A percentile compares a stretch with the other conserved stretches of the same genome.
phyloP scores from a whole-genome alignment of 208 protist genomes.

The Kentomonas sorsogonicus region DNA sequence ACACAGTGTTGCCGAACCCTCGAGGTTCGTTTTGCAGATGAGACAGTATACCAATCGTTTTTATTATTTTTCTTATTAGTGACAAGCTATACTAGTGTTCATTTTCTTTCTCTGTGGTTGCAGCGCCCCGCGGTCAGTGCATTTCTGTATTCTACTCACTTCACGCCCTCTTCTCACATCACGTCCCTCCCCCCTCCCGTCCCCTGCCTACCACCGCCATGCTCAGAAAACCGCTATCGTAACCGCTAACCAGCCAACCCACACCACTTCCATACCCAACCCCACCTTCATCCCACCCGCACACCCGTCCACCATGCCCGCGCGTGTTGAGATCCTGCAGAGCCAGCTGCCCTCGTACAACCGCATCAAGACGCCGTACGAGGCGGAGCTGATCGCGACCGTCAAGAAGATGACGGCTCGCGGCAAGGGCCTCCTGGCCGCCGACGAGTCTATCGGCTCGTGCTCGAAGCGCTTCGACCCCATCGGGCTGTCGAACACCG shows the following conservation, averaged over 20 bases:
- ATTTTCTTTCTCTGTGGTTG: no score
- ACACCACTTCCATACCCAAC: background rate
- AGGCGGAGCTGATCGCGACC: constrained; percentile 63
- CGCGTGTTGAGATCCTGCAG: constrained; percentile 68
- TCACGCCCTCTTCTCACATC: no score
- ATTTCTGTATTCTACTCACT: no score
- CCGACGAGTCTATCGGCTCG: constrained; percentile 94
- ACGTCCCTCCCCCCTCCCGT: no score
- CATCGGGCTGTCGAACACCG: constrained; percentile 94
- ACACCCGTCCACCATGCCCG: constrained; percentile 31
- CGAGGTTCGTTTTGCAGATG: no score
- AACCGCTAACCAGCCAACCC: background rate
- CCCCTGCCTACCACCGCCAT: no score
- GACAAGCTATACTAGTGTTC: no score
- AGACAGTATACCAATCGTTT: no score
- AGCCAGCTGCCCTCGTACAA: constrained; percentile 80
- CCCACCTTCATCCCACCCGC: background rate
- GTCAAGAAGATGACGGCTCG: constrained; percentile 62
- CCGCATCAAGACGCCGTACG: constrained; percentile 72
- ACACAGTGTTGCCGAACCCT: no score
- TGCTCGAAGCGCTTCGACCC: constrained; percentile 93
- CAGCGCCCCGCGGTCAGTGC: no score
- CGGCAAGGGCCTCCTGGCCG: constrained; percentile 96
- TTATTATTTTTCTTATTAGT: no score
- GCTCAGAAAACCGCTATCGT: no score